Conservation (phyloP, 345 rosid species). For the Eutrema heterophyllum region DNA sequence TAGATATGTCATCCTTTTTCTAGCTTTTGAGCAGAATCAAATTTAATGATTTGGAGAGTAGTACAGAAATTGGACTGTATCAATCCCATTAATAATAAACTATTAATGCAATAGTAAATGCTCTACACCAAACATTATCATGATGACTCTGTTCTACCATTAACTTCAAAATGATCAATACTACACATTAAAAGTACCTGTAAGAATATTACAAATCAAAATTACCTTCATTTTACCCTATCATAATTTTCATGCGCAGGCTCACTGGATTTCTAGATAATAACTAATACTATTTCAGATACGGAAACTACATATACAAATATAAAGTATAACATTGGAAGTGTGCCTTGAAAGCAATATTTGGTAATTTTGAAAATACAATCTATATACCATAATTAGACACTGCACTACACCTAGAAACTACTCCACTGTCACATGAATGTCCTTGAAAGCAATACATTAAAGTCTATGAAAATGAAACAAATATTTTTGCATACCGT, state of each 20-base stretch:
- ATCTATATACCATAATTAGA: constrained; percentile 21
- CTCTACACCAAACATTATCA: constrained; percentile 33
- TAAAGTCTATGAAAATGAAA: no score
- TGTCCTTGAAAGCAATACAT: not conserved
- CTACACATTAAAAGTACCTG: not conserved
- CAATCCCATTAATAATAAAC: constrained; percentile 17
- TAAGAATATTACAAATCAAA: not conserved
- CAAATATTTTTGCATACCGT: no score
- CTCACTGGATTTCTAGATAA: constrained; percentile 21
- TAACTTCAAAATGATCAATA: constrained; percentile 11
- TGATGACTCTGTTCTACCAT: constrained; percentile 28
- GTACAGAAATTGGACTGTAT: constrained; percentile 25
- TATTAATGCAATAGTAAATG: constrained; percentile 33
- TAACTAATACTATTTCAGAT: not conserved
- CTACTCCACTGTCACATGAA: constrained; percentile 28
- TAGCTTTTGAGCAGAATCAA: constrained; percentile 19
- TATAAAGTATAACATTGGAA: constrained; percentile 4
- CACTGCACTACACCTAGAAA: constrained; percentile 19
- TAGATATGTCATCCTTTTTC: not conserved
- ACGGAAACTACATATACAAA: not conserved
- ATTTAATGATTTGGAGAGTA: constrained; percentile 31
- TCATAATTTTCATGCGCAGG: not conserved
- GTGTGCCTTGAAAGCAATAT: constrained; percentile 20
- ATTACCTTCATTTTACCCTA: constrained; percentile 2
- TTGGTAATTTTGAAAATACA: constrained; percentile 18